phyloP scores from a whole-genome alignment of 177 flowering plant species.

The Telopea speciosissima region DNA sequence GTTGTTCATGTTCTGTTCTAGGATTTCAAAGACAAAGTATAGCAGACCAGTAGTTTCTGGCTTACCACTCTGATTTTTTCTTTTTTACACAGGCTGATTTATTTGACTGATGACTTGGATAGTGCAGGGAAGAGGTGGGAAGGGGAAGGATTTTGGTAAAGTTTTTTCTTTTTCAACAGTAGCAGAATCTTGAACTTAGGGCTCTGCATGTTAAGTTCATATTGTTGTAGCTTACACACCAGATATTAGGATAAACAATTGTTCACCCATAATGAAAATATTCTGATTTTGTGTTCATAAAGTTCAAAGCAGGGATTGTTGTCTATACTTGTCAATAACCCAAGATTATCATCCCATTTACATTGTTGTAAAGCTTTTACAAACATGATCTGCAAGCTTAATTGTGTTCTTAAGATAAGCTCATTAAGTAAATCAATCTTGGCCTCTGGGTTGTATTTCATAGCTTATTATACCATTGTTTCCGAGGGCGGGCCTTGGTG shows the following conservation, averaged over 20 bases:
- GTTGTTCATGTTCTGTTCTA: conserved; percentile 90
- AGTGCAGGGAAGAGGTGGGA: too few species aligned
- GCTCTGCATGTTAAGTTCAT: neutral
- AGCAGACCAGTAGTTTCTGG: conserved; percentile 42
- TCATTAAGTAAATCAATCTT: too few species aligned
- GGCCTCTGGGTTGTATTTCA: too few species aligned
- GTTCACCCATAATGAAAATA: neutral
- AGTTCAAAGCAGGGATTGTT: neutral
- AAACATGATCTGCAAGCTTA: too few species aligned
- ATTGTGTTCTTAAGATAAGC: too few species aligned
- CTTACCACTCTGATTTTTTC: conserved; percentile 26
- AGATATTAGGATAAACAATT: neutral
- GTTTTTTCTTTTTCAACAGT: neutral
- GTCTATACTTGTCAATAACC: too few species aligned
- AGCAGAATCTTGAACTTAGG: too few species aligned
- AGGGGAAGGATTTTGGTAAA: neutral
- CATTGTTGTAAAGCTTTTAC: too few species aligned
- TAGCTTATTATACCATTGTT: too few species aligned
- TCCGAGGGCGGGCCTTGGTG: too few species aligned
- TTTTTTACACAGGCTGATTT: neutral
- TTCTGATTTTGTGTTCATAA: neutral
- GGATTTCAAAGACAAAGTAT: conserved; percentile 70
- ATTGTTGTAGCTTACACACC: neutral
- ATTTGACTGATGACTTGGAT: neutral
- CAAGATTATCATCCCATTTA: too few species aligned